phyloP scores from a whole-genome alignment of 2,329 filamentous ascomycete species.

The Zymoseptoria passerinii region DNA sequence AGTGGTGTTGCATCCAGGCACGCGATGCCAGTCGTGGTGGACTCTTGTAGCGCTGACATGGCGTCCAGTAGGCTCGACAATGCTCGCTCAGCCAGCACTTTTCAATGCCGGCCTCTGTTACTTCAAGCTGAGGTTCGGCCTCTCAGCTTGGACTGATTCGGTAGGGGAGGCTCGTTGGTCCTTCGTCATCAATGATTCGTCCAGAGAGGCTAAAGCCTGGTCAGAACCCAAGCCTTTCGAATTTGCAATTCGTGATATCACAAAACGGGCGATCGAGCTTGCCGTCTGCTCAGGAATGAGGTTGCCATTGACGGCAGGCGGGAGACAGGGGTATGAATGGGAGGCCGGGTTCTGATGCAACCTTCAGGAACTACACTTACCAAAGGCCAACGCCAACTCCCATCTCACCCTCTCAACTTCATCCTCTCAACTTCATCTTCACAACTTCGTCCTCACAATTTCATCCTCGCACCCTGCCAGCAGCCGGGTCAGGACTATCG shows the following conservation, averaged over 20 bases:
- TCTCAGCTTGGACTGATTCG: background rate
- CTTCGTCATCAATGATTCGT: no score
- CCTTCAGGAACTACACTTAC: background rate
- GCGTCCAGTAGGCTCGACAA: background rate
- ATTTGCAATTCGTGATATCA: background rate
- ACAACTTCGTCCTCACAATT: no score
- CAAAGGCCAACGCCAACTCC: background rate
- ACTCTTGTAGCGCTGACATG: background rate
- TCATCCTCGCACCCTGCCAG: no score
- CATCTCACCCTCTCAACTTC: background rate
- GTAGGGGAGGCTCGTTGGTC: no score
- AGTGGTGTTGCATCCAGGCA: no score
- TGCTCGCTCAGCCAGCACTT: background rate
- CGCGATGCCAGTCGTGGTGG: no score
- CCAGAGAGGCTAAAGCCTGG: no score
- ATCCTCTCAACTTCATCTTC: background rate
- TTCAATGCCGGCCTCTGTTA: background rate
- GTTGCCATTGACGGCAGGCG: background rate
- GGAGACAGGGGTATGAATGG: background rate
- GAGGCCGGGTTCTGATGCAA: background rate
- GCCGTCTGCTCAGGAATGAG: background rate
- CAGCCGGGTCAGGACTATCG: no score
- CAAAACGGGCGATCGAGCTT: no score
- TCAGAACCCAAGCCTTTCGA: background rate
- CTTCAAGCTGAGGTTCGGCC: background rate